Conservation (phyloP, 2,329 filamentous ascomycete species). For the Penicillium sp. region DNA sequence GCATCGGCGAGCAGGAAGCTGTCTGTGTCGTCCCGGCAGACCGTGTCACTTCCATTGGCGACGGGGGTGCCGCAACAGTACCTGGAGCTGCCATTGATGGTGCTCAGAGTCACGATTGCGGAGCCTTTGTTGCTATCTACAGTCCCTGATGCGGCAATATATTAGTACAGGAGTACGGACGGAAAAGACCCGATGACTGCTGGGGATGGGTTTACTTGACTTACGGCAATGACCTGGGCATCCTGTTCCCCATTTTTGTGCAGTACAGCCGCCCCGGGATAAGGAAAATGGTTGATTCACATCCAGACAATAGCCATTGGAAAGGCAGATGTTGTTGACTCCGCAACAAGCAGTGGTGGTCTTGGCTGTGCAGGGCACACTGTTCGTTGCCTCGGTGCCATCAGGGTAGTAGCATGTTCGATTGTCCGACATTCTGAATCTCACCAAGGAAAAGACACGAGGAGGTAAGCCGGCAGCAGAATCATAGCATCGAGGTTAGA, state of each 20-base stretch:
- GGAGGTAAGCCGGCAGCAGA: not conserved
- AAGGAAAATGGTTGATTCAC: slow-evolving; percentile 31
- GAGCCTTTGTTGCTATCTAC: slow-evolving; percentile 19
- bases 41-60: slow-evolving; percentile 11
- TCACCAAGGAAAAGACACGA: not conserved
- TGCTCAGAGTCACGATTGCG: slow-evolving; percentile 28
- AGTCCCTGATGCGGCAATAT: slow-evolving; percentile 13
- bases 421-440: slow-evolving; percentile 12
- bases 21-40: slow-evolving; percentile 28
- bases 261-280: slow-evolving; percentile 36
- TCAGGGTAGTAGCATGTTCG: slow-evolving; percentile 37
- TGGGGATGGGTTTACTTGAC: slow-evolving; percentile 4
- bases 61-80: slow-evolving; percentile 35
- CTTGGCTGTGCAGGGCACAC: slow-evolving; percentile 33
- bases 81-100: slow-evolving; percentile 11
- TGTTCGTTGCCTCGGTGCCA: slow-evolving; percentile 18
- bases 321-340: slow-evolving; percentile 30
- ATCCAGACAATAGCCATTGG: slow-evolving; percentile 37
- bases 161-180: not conserved
- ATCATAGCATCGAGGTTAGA: not conserved
- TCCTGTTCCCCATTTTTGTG: slow-evolving; percentile 32
- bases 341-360: slow-evolving; percentile 34
- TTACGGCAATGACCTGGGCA: slow-evolving; percentile 31
- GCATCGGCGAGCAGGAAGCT: slow-evolving; percentile 32
- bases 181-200: not conserved